Conservation (phyloP, 768 basidiomycete genomes). For the Obba rivulosa region DNA sequence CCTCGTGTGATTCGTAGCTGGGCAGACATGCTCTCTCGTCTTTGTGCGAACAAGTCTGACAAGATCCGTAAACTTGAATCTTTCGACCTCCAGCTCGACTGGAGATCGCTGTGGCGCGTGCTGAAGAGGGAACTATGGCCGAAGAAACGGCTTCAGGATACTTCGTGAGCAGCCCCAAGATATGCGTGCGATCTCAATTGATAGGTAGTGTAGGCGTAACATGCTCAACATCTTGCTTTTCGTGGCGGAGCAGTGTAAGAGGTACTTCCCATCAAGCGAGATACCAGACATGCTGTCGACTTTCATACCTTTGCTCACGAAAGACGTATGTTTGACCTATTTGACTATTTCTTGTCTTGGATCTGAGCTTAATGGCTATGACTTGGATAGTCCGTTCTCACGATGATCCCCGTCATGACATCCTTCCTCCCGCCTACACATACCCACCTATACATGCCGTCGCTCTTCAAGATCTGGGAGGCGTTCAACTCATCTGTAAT, state of each 20-base stretch:
- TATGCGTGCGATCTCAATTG: constrained; percentile 1
- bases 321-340: constrained; percentile 45
- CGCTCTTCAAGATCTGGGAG: constrained; percentile 73
- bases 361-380: neutral
- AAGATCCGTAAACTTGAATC: constrained; percentile 60
- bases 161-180: constrained; percentile 39
- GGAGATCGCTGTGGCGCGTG: constrained; percentile 72
- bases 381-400: constrained; percentile 49
- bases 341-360: neutral
- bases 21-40: constrained; percentile 73
- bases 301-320: constrained; percentile 67
- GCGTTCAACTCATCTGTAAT: constrained; percentile 69
- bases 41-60: constrained; percentile 63
- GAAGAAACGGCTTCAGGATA: constrained; percentile 56
- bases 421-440: constrained; percentile 72
- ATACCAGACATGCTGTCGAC: constrained; percentile 66
- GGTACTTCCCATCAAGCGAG: constrained; percentile 62
- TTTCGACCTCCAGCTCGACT: constrained; percentile 62
- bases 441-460: constrained; percentile 62
- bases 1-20: constrained; percentile 65
- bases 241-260: constrained; percentile 65
- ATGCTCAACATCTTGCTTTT: constrained; percentile 67
- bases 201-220: constrained; percentile 41
- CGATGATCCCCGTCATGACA: constrained; percentile 69
- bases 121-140: constrained; percentile 73